phyloP scores from a whole-genome alignment of 2,329 filamentous ascomycete genomes.

The Colletotrichum nymphaeae region DNA sequence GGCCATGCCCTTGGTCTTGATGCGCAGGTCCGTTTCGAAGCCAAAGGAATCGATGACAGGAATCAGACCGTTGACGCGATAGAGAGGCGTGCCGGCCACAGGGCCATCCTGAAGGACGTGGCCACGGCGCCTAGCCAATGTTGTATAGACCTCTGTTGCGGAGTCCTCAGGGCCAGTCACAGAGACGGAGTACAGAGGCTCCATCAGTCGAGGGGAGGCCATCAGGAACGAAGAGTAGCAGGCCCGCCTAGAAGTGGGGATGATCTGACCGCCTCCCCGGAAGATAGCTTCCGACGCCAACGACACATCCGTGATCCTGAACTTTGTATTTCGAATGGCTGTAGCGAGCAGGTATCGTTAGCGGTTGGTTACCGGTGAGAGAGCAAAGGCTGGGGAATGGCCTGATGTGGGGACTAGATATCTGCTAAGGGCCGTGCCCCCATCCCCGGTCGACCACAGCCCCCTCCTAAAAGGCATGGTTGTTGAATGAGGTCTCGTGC shows the following conservation, averaged over 20 bases:
- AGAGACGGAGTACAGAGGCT: slow-evolving; percentile 91
- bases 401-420: slow-evolving; percentile 23
- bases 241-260: slow-evolving; percentile 90
- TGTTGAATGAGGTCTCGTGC: slow-evolving; percentile 19
- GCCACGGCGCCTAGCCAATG: slow-evolving; percentile 86
- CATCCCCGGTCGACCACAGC: slow-evolving; percentile 30
- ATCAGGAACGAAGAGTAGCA: slow-evolving; percentile 98
- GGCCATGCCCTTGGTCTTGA: slow-evolving; percentile 93
- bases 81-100: slow-evolving; percentile 93
- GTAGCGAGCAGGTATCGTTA: slow-evolving; percentile 41
- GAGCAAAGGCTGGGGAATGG: slow-evolving; percentile 13
- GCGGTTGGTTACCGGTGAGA: slow-evolving; percentile 36
- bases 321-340: slow-evolving; percentile 98
- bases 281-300: slow-evolving; percentile 93
- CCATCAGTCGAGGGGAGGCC: slow-evolving; percentile 96
- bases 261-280: slow-evolving; percentile 95
- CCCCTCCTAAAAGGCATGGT: slow-evolving; percentile 13
- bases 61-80: slow-evolving; percentile 89
- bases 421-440: slow-evolving; percentile 23
- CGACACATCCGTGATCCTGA: slow-evolving; percentile 91
- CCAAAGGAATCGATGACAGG: slow-evolving; percentile 98
- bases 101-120: slow-evolving; percentile 96
- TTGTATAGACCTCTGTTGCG: slow-evolving; percentile 90
- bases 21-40: slow-evolving; percentile 96
- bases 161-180: slow-evolving; percentile 94